Conservation (phyloP, 148 eudicot genomes). For the Pouteria glomerata region DNA sequence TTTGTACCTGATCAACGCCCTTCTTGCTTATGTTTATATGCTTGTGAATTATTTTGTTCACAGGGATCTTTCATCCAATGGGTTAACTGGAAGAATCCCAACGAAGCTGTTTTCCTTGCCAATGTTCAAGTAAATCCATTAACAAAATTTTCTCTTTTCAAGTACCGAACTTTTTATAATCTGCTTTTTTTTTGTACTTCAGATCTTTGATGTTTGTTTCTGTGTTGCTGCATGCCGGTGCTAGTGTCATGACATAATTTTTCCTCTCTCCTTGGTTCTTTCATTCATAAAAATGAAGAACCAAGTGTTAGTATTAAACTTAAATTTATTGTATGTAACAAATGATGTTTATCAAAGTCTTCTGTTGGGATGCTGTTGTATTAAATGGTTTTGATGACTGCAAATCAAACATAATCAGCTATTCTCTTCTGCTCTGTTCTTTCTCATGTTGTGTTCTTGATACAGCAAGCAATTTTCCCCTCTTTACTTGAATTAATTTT, state of each 20-base stretch:
- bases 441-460: not conserved
- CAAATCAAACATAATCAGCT: not conserved
- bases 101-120: constrained; percentile 46
- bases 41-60: constrained; percentile 12
- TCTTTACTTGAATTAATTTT: not conserved
- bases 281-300: constrained; percentile 2
- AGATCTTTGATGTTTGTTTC: not conserved
- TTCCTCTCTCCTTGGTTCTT: not conserved
- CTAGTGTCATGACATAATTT: not conserved
- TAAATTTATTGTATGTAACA: not conserved
- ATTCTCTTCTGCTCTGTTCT: not conserved
- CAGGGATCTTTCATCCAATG: constrained; percentile 86
- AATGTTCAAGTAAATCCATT: constrained; percentile 62
- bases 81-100: constrained; percentile 63
- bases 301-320: not conserved
- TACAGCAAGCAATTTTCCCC: not conserved
- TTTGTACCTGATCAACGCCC: not conserved
- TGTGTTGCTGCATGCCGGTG: not conserved
- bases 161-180: not conserved
- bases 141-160: not conserved
- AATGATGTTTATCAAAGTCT: not conserved
- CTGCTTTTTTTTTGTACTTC: not conserved
- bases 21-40: not conserved
- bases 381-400: not conserved
- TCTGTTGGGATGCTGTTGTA: not conserved